Evolutionary conservation across 2,329 filamentous ascomycete genomes (phyloP).

Genomic region (Cyclaneusma minus): DNA sequence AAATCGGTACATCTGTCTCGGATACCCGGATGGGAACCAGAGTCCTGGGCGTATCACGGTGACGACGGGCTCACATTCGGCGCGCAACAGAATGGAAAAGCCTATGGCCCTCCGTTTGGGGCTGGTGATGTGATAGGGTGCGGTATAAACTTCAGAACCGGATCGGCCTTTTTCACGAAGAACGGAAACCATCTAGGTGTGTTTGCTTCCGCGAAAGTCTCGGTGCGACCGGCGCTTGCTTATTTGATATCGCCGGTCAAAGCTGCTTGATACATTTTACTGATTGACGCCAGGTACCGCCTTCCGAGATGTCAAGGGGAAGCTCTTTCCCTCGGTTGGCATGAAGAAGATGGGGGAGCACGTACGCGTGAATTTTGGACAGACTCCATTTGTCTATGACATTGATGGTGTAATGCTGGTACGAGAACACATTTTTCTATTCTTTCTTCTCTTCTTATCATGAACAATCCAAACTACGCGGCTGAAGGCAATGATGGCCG

Average conservation of each 20-base stretch:
- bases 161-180: conserved; percentile 53
- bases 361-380: conserved; percentile 49
- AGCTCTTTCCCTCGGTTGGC: conserved; percentile 52
- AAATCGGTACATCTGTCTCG: conserved; percentile 36
- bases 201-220: conserved; percentile 11
- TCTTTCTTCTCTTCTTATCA: conserved; percentile 1
- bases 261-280: neutral
- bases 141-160: conserved; percentile 48
- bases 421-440: conserved; percentile 18
- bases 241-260: neutral
- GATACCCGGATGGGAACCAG: conserved; percentile 50
- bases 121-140: conserved; percentile 46
- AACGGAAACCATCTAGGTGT: conserved; percentile 42
- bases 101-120: conserved; percentile 40
- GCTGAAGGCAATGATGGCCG: no score
- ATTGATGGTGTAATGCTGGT: conserved; percentile 78
- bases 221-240: neutral
- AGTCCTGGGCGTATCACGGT: conserved; percentile 55
- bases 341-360: conserved; percentile 49
- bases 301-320: conserved; percentile 49
- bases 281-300: conserved; percentile 40
- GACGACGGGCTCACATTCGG: conserved; percentile 50
- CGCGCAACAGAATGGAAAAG: conserved; percentile 37
- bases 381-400: conserved; percentile 72
- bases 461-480: no score